Percentiles rank a stretch among this genome's conserved stretches.
phyloP scores from a whole-genome alignment of 306 rosid species.

The Prunus mume region DNA sequence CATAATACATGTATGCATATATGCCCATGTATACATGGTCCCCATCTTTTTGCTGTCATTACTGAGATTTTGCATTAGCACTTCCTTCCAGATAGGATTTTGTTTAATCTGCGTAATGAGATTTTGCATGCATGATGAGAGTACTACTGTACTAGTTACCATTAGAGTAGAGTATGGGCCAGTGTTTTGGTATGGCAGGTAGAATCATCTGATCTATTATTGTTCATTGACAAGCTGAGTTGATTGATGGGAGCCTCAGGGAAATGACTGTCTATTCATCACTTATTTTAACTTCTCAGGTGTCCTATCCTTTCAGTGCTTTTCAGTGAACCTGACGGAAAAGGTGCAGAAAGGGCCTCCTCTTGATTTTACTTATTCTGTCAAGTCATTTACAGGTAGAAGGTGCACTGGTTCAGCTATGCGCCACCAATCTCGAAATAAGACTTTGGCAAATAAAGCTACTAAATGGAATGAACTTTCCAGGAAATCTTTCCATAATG shows the following conservation, averaged over 20 bases:
- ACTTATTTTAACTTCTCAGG: conserved; percentile 43
- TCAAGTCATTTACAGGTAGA: conserved; percentile 38
- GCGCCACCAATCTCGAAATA: conserved; percentile 52
- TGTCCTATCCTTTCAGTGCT: conserved; percentile 42
- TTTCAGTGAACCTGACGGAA: conserved; percentile 47
- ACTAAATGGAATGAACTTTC: conserved; percentile 52
- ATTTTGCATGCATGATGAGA: background rate
- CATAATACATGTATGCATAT: no score
- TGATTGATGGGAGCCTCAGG: no score
- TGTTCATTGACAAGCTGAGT: no score
- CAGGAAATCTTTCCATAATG: conserved; percentile 33
- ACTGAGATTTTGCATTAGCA: background rate
- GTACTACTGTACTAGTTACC: background rate
- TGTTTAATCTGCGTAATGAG: background rate
- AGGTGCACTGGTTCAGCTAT: conserved; percentile 36
- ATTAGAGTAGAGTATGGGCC: background rate
- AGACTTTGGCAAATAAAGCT: conserved; percentile 45
- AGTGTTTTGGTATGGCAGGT: background rate
- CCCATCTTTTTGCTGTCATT: background rate
- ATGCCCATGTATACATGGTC: no score
- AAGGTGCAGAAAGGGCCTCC: conserved; percentile 36
- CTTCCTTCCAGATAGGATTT: no score
- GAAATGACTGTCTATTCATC: background rate
- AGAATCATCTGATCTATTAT: no score
- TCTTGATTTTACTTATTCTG: conserved; percentile 37